Evolutionary conservation across 2,329 filamentous ascomycete genomes (phyloP), one percentile per base, ranked within the genome.

Genomic region (Scolecobasidium constrictum): DNA sequence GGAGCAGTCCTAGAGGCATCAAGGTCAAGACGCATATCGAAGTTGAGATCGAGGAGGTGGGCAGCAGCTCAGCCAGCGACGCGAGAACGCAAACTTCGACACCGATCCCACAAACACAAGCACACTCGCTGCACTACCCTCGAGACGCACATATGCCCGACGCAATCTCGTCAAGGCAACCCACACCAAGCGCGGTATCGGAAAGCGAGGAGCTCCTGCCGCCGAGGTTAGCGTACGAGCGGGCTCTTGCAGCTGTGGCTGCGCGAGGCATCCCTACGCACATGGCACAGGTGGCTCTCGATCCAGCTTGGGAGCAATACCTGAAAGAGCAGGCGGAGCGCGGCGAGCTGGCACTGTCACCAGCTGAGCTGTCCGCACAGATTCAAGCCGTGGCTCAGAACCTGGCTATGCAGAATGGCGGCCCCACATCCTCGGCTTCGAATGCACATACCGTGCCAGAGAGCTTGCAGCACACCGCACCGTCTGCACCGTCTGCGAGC

Each of bases 291-390:
- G 36, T 21, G 13, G 19, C 34, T 7, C 7, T 7, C 7, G 35
- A 71, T 13, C 68, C 72, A 37, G 69, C 75, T 19, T 84, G 78
- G 78, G 81, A 85, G 58, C 78, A 82, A 57, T 85, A 79, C 74
- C 64, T 84, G 47, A 84, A 84, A 60, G 77, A 79, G 52, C 78
- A 75, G 35, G 73, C 81, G 38, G 80, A 84, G 53, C 68, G 73
- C 4, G 79, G 78, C 46, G 37, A 38, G n/a, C 11, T 40, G 5
- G 13, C 35, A 7, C 26, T 31, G 9, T 31, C 26, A n/a, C 26
- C 26, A n/a, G 26, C 9, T 7, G 26, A 31, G 9, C n/a, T 31
- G 26, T n/a, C 9, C 26, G 26, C 26, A 7, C 26, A 31, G 9
- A 31, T 31, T 31, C 26, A n/a, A 31, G 26, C 26, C 26, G n/a